Base-by-base conservation (phyloP, 129 eudicot genomes). In the Artemisia argyi region DNA sequence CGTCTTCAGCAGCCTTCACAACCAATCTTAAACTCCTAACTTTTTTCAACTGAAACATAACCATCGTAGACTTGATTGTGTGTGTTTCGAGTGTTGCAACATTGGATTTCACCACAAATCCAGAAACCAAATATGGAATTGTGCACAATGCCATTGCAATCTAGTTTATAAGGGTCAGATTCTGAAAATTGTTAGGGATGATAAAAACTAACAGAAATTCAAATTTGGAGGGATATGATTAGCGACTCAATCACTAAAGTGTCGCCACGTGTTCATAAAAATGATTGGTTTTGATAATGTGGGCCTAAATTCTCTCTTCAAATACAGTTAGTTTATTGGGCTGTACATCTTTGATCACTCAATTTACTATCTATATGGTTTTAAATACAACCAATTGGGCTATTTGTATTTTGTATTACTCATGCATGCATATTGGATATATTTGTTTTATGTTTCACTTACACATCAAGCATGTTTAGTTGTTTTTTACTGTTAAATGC, bases 1-100 rank as follows among this genome's bases (percentile, higher is more conserved):
- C 56, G 1, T 84, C 87, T 12, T 78, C 92, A 18, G 89, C 78
- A 14, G 96, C 96, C 76, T 83, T 82, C 4, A 84, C 92, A 13
- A 86, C 91, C 65, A 91, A 60, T 84, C 88, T 80, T 3, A 82
- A 67, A 30, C 13, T 62, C 44, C 56, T 73, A 71, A 26, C 71
- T 73, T 28, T 77, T 61, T 54, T 85, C 19, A 78, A 65, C 59
- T 80, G 18, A 20, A 81, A 73, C 74, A 70, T 59, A 6, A 74
- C 51, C 76, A 71, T 71, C 46, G 46, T 17, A 48, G 51, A 66
- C 80, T n/a, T n/a, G n/a, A n/a, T n/a, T n/a, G n/a, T n/a, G 71
- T 28, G 19, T 24, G 26, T 73, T 51, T 69, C 12, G 19, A 42
- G 66, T 48, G 82, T 44, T 6, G 57, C 28, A 19, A 83, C 48